Evolutionary conservation across 768 basidiomycete species (phyloP), one percentile per base, ranked within the genome.

Genomic region (Podaxis sp.): DNA sequence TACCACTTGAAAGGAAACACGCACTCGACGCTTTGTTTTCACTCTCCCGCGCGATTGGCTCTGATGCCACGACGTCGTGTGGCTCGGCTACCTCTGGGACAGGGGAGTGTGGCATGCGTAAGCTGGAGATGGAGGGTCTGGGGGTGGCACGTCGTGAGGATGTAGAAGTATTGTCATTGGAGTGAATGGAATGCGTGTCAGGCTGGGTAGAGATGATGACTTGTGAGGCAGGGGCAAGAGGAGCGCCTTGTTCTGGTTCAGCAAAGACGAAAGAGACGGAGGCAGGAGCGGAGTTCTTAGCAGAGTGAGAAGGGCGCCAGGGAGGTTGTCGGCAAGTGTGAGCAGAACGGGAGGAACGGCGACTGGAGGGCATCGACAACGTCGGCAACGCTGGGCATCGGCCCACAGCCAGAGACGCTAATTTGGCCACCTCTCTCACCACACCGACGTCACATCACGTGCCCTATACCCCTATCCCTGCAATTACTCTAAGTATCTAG

Each of bases 401-500:
- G 17, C 17, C n/a, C 29, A 50, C 27, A 37, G 59, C 36, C 29
- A 61, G 37, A 41, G 17, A 51, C 25, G 33, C 61, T 37, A 49
- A 61, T 55, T 46, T 50, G 29, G 60, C 29, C 53, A 36, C 12
- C 58, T 60, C 47, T 37, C 54, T 40, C 46, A 49, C 46, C 51
- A 40, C 49, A 52, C 17, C 22, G 9, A 60, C 59, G 59, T 60
- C 52, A 60, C 51, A 47, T 61, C 60, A 61, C 61, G 61, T 55
- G 61, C 33, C 8, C 8, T 9, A 50, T 37, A 47, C 15, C 8
- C 13, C 29, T n/a, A 41, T 33, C 22, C 33, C 33, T 33, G 29
- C 8, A 46, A n/a, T 17, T 46, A n/a, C 8, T 46, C 5, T n/a
- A 19, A n/a, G 17, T 15, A 41, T 41, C n/a, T 46, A 58, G 38